phyloP scores from a whole-genome alignment of 345 rosid genomes.

The Salix arbutifolia region DNA sequence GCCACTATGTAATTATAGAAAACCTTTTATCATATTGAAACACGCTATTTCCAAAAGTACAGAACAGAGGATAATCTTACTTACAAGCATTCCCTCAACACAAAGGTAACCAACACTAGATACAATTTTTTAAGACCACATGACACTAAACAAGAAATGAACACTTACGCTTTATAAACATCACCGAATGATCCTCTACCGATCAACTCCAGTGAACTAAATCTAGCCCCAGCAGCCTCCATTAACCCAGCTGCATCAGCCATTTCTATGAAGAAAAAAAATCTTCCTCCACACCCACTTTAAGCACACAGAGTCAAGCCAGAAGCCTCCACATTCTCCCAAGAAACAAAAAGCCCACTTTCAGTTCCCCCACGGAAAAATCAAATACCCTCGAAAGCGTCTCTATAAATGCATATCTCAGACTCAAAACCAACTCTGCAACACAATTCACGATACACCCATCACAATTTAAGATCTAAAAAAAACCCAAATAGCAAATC shows the following conservation, averaged over 20 bases:
- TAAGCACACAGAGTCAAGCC: conserved; percentile 7
- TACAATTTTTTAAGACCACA: not conserved
- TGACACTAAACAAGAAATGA: not conserved
- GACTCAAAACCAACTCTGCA: conserved; percentile 1
- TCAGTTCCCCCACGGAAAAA: not conserved
- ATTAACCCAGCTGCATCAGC: conserved; percentile 71
- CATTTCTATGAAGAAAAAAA: conserved; percentile 35
- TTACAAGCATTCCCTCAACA: not conserved
- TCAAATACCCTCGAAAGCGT: not conserved
- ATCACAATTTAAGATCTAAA: conserved; percentile 5
- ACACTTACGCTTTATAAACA: conserved; percentile 93
- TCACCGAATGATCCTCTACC: conserved; percentile 99
- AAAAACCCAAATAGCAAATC: not conserved
- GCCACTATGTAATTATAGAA: too few relatives aligned
- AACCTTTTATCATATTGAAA: too few relatives aligned
- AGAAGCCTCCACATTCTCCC: conserved; percentile 10
- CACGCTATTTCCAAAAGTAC: not conserved
- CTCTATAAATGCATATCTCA: not conserved
- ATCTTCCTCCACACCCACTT: not conserved
- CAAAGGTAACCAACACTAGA: not conserved
- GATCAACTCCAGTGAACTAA: conserved; percentile 77
- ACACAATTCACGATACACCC: conserved; percentile 3
- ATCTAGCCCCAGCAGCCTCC: conserved; percentile 79
- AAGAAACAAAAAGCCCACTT: conserved; percentile 4
- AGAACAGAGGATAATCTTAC: not conserved